Conservation (phyloP, 2,329 filamentous ascomycete species). For the Apiospora saccharicola region DNA sequence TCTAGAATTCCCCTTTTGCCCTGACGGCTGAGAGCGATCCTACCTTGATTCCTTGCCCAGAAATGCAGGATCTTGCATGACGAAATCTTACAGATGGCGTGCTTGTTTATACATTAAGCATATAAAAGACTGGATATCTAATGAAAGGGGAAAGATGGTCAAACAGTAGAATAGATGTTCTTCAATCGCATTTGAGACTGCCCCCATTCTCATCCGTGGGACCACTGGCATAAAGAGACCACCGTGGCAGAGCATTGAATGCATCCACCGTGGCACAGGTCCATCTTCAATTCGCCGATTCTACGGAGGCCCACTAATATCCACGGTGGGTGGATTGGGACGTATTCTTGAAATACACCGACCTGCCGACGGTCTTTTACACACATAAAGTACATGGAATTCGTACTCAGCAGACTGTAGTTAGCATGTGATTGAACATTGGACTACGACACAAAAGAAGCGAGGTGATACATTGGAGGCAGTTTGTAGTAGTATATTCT, state of each 20-base stretch:
- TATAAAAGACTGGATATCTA: not conserved
- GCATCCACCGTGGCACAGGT: not conserved
- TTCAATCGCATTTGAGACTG: not conserved
- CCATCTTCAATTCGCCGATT: conserved; percentile 7
- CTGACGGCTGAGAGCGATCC: conserved; percentile 9
- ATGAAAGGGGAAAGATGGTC: not conserved
- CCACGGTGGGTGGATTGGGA: not conserved
- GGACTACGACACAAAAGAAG: not conserved
- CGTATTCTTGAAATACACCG: not conserved
- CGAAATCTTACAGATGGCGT: not conserved
- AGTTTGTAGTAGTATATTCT: not conserved
- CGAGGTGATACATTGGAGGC: not conserved
- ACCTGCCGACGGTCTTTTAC: not conserved
- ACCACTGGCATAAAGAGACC: not conserved
- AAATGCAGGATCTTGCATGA: conserved; percentile 1
- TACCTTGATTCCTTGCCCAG: conserved; percentile 6
- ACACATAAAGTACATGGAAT: not conserved
- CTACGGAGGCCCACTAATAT: not conserved
- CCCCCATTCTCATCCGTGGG: not conserved
- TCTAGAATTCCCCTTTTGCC: conserved; percentile 7
- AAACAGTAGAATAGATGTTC: not conserved
- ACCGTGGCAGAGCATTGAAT: not conserved
- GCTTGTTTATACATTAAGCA: not conserved
- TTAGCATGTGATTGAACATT: not conserved
- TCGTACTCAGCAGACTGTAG: not conserved